Conservation (phyloP, 2,329 filamentous ascomycete species). For the Aureobasidium subglaciale region DNA sequence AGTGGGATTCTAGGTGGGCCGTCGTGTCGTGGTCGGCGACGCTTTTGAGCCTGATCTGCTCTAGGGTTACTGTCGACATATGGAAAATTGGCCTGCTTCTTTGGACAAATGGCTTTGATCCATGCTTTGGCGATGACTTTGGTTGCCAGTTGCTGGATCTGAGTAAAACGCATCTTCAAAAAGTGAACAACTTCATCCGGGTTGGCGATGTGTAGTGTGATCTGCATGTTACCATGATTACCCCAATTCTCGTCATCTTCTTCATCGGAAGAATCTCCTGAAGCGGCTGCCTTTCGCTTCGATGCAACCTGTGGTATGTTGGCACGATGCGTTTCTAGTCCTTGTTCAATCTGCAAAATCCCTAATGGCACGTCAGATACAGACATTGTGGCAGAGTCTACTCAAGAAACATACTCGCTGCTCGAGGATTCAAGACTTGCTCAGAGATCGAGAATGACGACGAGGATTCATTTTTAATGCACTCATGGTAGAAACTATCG, state of each 20-base stretch:
- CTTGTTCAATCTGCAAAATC: conserved; percentile 1
- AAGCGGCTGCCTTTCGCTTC: neutral
- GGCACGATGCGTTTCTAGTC: neutral
- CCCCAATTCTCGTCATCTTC: conserved; percentile 1
- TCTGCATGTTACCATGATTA: conserved; percentile 7
- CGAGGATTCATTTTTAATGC: neutral
- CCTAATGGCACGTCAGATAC: neutral
- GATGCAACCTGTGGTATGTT: neutral
- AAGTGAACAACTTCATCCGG: conserved; percentile 41
- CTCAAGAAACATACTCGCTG: neutral
- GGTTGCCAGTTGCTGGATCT: conserved; percentile 63
- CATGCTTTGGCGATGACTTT: conserved; percentile 69
- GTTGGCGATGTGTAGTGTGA: conserved; percentile 19
- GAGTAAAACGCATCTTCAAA: conserved; percentile 55
- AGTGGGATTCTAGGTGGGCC: conserved; percentile 21
- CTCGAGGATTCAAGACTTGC: neutral
- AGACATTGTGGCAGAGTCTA: neutral
- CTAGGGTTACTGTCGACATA: conserved; percentile 51
- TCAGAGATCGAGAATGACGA: neutral
- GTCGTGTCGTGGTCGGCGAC: conserved; percentile 2
- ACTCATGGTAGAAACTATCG: neutral
- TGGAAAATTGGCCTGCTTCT: conserved; percentile 68
- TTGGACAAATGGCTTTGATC: conserved; percentile 68
- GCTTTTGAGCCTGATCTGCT: conserved; percentile 3
- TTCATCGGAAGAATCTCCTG: conserved; percentile 2